Conservation (phyloP, 2,329 filamentous ascomycete species). For the Aureobasidium sp. region DNA sequence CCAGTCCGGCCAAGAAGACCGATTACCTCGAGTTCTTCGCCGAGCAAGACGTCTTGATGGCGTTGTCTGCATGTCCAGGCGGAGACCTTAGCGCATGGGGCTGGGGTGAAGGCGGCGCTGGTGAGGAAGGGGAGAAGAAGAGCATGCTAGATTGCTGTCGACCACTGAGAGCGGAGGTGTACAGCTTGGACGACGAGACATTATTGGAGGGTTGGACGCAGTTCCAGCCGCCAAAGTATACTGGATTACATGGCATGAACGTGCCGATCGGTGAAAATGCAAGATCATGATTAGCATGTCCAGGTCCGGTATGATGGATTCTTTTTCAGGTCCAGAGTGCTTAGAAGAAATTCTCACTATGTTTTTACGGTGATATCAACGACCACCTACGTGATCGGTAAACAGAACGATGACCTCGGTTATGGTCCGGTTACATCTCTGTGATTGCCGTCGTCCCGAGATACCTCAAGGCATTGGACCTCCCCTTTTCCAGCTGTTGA, state of each 20-base stretch:
- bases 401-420: background rate
- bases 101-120: constrained; percentile 55
- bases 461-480: background rate
- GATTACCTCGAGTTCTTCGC: constrained; percentile 72
- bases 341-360: too few relatives aligned
- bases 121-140: constrained; percentile 55
- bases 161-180: constrained; percentile 69
- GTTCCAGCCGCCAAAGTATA: constrained; percentile 55
- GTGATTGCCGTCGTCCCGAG: background rate
- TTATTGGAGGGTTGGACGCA: constrained; percentile 57
- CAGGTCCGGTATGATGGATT: too few relatives aligned
- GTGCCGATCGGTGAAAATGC: constrained; percentile 39
- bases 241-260: constrained; percentile 58
- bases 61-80: constrained; percentile 65
- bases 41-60: constrained; percentile 66
- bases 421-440: background rate
- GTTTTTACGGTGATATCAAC: too few relatives aligned
- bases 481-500: too few relatives aligned
- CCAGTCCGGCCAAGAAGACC: constrained; percentile 48
- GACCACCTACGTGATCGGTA: background rate
- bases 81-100: constrained; percentile 79
- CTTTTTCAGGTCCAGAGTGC: too few relatives aligned
- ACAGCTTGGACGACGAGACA: constrained; percentile 43
- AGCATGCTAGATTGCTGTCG: constrained; percentile 66
- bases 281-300: background rate